Evolutionary conservation across 2,329 filamentous ascomycete species (phyloP).

Genomic region (Raffaelea albimanens): DNA sequence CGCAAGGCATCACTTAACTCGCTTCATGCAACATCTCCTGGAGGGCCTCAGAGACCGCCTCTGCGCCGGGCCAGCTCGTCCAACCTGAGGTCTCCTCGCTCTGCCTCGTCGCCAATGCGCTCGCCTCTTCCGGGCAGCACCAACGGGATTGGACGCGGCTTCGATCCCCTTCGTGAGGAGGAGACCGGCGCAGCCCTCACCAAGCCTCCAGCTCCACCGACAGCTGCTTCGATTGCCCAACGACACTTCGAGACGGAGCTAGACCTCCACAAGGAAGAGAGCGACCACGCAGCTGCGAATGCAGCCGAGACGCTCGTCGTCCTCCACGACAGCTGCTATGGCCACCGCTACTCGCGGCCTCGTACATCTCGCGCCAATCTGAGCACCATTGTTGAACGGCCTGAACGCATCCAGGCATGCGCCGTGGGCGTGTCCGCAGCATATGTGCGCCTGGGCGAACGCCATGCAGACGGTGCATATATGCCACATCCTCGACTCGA

Average conservation of each 20-base stretch:
- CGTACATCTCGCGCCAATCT: slow-evolving; percentile 64
- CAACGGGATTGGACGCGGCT: background rate
- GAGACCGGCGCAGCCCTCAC: background rate
- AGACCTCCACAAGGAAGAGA: slow-evolving; percentile 37
- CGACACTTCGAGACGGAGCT: slow-evolving; percentile 64
- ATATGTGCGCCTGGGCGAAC: slow-evolving; percentile 80
- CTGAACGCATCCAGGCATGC: slow-evolving; percentile 79
- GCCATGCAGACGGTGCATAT: slow-evolving; percentile 62
- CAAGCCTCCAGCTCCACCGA: slow-evolving; percentile 21
- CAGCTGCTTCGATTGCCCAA: slow-evolving; percentile 49
- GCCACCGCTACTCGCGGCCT: slow-evolving; percentile 81
- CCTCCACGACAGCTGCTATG: slow-evolving; percentile 89
- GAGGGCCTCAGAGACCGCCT: slow-evolving; percentile 13
- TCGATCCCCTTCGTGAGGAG: slow-evolving; percentile 8
- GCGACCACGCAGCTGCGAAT: slow-evolving; percentile 14
- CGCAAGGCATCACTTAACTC: slow-evolving; percentile 51
- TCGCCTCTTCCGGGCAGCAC: slow-evolving; percentile 19
- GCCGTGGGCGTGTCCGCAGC: slow-evolving; percentile 75
- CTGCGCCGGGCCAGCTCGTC: slow-evolving; percentile 40
- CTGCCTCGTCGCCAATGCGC: slow-evolving; percentile 17
- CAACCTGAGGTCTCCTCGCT: slow-evolving; percentile 28
- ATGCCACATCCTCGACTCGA: slow-evolving; percentile 56
- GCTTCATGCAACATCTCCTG: slow-evolving; percentile 31
- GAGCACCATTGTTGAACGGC: slow-evolving; percentile 80
- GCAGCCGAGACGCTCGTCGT: slow-evolving; percentile 65